A percentile compares a stretch with the other conserved stretches of the same genome.
These are phyloP conservation scores for Phylloporus sp. DNA, from an alignment of 1,284 basidiomycete species.

Conservation along the genomic window DNA sequence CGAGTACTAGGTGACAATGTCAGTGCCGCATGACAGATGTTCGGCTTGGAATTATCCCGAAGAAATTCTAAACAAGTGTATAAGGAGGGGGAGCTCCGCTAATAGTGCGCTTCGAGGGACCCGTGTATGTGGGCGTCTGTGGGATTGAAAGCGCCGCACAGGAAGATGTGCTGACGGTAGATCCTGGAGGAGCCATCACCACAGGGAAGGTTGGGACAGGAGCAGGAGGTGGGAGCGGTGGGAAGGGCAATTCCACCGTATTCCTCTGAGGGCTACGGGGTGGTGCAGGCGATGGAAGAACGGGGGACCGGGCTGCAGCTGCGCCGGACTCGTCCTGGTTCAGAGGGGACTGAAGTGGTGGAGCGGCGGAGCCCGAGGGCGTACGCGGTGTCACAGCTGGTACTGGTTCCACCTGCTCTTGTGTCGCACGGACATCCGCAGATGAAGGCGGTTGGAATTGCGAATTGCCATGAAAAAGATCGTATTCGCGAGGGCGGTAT, in stretches of 20 bases:
- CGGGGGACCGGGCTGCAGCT: not conserved
- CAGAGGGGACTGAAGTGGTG: slow-evolving; percentile 5
- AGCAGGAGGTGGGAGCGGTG: not conserved
- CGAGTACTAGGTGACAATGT: not conserved
- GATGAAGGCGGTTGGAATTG: slow-evolving; percentile 1
- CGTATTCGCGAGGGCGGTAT: slow-evolving; percentile 12
- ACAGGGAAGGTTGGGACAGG: not conserved
- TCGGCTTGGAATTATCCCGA: not conserved
- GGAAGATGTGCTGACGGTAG: not conserved
- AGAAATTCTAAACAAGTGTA: slow-evolving; percentile 23
- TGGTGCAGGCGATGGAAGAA: not conserved
- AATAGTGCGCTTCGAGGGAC: slow-evolving; percentile 1
- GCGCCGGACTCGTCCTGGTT: not conserved
- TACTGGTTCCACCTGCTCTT: not conserved
- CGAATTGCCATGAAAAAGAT: not conserved
- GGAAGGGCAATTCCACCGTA: not conserved
- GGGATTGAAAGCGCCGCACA: slow-evolving; percentile 2
- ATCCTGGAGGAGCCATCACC: not conserved
- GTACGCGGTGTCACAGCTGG: slow-evolving; percentile 5
- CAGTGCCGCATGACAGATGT: not conserved
- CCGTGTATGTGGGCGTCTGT: slow-evolving; percentile 20
- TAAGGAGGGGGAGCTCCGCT: slow-evolving; percentile 33
- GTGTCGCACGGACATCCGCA: not conserved
- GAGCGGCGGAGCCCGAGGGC: not conserved
- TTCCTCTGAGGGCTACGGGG: not conserved